A percentile compares a stretch with the other conserved stretches of the same genome.
These are phyloP conservation scores for Camelina hispida DNA, from an alignment of 345 rosid genomes.

Conservation along the genomic window DNA sequence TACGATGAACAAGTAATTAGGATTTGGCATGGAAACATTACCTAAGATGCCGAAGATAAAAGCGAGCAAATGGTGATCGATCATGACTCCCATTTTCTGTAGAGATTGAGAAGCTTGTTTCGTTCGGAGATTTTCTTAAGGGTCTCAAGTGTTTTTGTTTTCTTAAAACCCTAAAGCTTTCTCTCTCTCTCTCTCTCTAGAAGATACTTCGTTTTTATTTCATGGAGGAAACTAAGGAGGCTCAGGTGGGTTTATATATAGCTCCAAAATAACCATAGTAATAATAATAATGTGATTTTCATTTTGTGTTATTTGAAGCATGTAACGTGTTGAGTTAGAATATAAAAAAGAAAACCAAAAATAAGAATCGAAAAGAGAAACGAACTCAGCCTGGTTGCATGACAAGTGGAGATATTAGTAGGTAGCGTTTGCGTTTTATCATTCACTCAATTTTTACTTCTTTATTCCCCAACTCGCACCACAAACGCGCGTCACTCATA, in stretches of 20 bases:
- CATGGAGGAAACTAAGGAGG: conserved; percentile 36
- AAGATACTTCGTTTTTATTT: conserved; percentile 28
- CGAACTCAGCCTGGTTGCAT: conserved; percentile 59
- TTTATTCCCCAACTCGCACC: conserved; percentile 31
- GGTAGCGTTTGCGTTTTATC: conserved; percentile 62
- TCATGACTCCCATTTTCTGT: conserved; percentile 48
- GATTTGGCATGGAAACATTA: conserved; percentile 38
- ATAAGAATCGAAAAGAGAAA: conserved; percentile 40
- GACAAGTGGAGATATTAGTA: conserved; percentile 72
- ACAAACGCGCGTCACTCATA: conserved; percentile 20
- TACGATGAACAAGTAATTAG: not conserved
- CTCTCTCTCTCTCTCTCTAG: conserved; percentile 36
- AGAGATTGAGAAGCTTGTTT: conserved; percentile 18
- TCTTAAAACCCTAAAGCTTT: conserved; percentile 44
- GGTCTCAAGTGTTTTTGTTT: conserved; percentile 15
- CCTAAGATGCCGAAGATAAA: conserved; percentile 75
- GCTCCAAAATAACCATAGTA: conserved; percentile 38
- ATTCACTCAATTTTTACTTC: conserved; percentile 31
- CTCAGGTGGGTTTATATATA: conserved; percentile 48
- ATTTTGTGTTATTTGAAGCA: conserved; percentile 30
- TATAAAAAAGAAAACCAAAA: not conserved
- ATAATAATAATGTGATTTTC: conserved; percentile 26
- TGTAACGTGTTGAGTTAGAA: conserved; percentile 38
- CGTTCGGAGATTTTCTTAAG: conserved; percentile 34
- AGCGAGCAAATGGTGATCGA: conserved; percentile 48